Percentiles rank a stretch among this genome's conserved stretches.
These are phyloP conservation scores for Cutaneotrichosporon dermatis DNA, from an alignment of 1,284 basidiomycete species.

Conservation along the genomic window DNA sequence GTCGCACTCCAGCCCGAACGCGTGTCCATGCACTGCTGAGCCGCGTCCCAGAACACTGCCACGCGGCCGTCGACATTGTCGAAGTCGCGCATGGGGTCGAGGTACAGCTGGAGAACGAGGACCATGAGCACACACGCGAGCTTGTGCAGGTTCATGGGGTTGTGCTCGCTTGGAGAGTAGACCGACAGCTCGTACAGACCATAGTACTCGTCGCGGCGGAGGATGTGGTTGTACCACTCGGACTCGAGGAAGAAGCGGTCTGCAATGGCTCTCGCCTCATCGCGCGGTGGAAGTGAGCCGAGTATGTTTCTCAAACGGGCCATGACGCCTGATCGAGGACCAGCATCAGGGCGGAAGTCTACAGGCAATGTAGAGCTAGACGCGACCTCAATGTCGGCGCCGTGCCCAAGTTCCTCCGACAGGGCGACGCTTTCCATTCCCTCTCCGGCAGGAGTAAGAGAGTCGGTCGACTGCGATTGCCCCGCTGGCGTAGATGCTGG, in stretches of 20 bases:
- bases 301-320: conserved; percentile 32
- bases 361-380: neutral
- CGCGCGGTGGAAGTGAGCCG: conserved; percentile 30
- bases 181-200: conserved; percentile 39
- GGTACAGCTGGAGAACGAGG: conserved; percentile 36
- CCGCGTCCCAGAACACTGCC: conserved; percentile 39
- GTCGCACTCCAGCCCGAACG: conserved; percentile 42
- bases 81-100: conserved; percentile 29
- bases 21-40: conserved; percentile 42
- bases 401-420: neutral
- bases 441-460: neutral
- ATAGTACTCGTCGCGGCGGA: conserved; percentile 37
- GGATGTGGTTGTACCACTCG: conserved; percentile 37
- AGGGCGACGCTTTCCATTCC: neutral
- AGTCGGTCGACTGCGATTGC: neutral
- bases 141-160: conserved; percentile 44
- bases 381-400: neutral
- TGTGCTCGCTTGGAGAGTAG: conserved; percentile 34
- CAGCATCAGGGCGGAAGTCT: neutral
- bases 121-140: conserved; percentile 44
- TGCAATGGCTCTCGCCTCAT: conserved; percentile 26
- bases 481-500: neutral
- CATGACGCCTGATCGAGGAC: conserved; percentile 9
- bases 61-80: conserved; percentile 28
- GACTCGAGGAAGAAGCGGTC: conserved; percentile 31